phyloP scores from a whole-genome alignment of 2,329 filamentous ascomycete species.

The Epichloe gansuensis region DNA sequence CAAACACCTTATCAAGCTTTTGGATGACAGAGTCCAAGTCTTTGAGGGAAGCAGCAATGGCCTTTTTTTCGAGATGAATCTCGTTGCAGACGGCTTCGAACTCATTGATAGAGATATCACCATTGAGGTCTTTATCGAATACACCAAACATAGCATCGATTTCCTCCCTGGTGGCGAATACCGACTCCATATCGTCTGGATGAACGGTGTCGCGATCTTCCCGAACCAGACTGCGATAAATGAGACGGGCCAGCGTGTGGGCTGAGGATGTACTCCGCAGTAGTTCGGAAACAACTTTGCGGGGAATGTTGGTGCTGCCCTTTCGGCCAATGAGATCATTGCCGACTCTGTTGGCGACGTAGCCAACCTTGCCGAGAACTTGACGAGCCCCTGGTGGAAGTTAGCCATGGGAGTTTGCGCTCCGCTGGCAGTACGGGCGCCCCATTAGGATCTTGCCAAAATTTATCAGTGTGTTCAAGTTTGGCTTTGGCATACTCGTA shows the following conservation, averaged over 20 bases:
- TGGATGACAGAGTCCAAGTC: slow-evolving; percentile 88
- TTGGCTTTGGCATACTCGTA: slow-evolving; percentile 68
- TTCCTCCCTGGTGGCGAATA: slow-evolving; percentile 74
- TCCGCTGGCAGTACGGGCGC: slow-evolving; percentile 37
- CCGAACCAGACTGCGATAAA: slow-evolving; percentile 77
- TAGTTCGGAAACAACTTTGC: slow-evolving; percentile 72
- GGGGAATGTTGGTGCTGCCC: slow-evolving; percentile 61
- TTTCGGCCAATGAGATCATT: slow-evolving; percentile 81
- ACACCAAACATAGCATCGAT: slow-evolving; percentile 80
- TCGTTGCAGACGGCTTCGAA: slow-evolving; percentile 88
- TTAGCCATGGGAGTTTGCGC: slow-evolving; percentile 62
- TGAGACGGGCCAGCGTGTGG: slow-evolving; percentile 72
- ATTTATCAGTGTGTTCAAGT: slow-evolving; percentile 39
- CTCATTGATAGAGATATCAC: slow-evolving; percentile 91
- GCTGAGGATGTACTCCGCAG: slow-evolving; percentile 60
- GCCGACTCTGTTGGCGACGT: slow-evolving; percentile 74
- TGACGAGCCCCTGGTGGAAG: slow-evolving; percentile 61
- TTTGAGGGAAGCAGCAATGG: slow-evolving; percentile 87
- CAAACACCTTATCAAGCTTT: slow-evolving; percentile 79
- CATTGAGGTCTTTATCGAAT: slow-evolving; percentile 95
- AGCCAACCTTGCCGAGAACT: slow-evolving; percentile 68
- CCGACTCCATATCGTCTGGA: slow-evolving; percentile 63
- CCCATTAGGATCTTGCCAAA: slow-evolving; percentile 30
- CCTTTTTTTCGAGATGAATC: slow-evolving; percentile 87
- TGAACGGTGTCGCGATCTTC: slow-evolving; percentile 64